These are phyloP conservation scores for Ustilago bromivora DNA, from an alignment of 1,284 basidiomycete species.

Conservation along the genomic window DNA sequence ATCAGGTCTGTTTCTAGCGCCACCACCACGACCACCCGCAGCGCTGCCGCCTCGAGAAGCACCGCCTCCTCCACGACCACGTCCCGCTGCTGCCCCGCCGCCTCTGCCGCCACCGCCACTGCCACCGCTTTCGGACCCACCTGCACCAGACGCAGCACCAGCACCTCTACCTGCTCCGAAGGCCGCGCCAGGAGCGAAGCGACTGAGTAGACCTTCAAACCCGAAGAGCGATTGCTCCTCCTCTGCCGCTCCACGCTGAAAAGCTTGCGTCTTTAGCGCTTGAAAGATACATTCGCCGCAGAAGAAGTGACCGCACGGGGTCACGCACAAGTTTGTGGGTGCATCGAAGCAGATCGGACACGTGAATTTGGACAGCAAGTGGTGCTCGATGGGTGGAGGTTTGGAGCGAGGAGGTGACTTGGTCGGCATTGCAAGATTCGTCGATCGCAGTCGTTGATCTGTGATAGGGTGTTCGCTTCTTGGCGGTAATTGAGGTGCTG, in stretches of 20 bases:
- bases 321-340: slow-evolving; percentile 47
- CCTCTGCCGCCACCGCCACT: slow-evolving; percentile 9
- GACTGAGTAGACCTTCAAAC: slow-evolving; percentile 33
- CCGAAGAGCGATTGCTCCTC: slow-evolving; percentile 29
- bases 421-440: slow-evolving; percentile 38
- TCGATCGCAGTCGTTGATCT: slow-evolving; percentile 29
- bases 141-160: not conserved
- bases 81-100: slow-evolving; percentile 19
- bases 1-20: slow-evolving; percentile 33
- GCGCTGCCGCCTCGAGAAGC: slow-evolving; percentile 11
- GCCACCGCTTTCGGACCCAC: not conserved
- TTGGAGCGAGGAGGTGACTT: slow-evolving; percentile 45
- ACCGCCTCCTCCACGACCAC: slow-evolving; percentile 18
- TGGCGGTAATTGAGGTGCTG: slow-evolving; percentile 6
- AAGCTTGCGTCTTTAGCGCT: slow-evolving; percentile 53
- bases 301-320: slow-evolving; percentile 66
- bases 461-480: slow-evolving; percentile 43
- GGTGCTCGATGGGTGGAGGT: slow-evolving; percentile 49
- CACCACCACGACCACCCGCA: slow-evolving; percentile 11
- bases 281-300: slow-evolving; percentile 64
- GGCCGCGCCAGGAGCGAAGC: slow-evolving; percentile 31
- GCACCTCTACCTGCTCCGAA: slow-evolving; percentile 10
- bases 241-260: slow-evolving; percentile 43
- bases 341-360: slow-evolving; percentile 66
- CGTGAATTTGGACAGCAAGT: slow-evolving; percentile 54